Conservation (phyloP, 768 basidiomycete genomes). For the Dacryopinax primogenitus region DNA sequence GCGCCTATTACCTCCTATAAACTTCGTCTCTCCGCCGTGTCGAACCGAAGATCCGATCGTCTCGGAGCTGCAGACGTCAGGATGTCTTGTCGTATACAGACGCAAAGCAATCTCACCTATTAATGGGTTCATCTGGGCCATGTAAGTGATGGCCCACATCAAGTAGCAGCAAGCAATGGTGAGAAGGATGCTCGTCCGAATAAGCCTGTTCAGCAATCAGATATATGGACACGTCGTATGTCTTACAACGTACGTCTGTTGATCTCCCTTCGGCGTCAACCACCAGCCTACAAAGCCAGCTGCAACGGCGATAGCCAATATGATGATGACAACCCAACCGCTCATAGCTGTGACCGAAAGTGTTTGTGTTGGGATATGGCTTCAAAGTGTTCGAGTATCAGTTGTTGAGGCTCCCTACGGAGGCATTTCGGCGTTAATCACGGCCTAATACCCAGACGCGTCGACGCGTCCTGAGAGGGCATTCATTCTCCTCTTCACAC, state of each 20-base stretch:
- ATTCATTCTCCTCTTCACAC: background rate
- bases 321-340: slow-evolving; percentile 52
- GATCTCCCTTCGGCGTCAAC: slow-evolving; percentile 69
- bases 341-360: slow-evolving; percentile 17
- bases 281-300: slow-evolving; percentile 55
- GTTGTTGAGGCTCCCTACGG: no score
- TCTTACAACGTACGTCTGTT: slow-evolving; percentile 61
- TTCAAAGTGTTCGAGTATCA: no score
- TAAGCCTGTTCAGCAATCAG: slow-evolving; percentile 41
- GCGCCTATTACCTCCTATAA: background rate
- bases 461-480: background rate
- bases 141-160: slow-evolving; percentile 96
- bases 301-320: slow-evolving; percentile 50
- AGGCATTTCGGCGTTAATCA: background rate
- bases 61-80: slow-evolving; percentile 15
- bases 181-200: slow-evolving; percentile 69
- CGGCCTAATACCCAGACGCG: slow-evolving; percentile 2
- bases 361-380: no score
- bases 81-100: background rate
- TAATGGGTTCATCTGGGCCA: slow-evolving; percentile 85
- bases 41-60: slow-evolving; percentile 19
- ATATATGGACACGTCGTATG: background rate
- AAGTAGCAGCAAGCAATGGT: slow-evolving; percentile 76
- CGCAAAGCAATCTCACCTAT: slow-evolving; percentile 46
- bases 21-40: slow-evolving; percentile 2